Conservation (phyloP, 2,329 filamentous ascomycete species). For the Microdochium nivale region DNA sequence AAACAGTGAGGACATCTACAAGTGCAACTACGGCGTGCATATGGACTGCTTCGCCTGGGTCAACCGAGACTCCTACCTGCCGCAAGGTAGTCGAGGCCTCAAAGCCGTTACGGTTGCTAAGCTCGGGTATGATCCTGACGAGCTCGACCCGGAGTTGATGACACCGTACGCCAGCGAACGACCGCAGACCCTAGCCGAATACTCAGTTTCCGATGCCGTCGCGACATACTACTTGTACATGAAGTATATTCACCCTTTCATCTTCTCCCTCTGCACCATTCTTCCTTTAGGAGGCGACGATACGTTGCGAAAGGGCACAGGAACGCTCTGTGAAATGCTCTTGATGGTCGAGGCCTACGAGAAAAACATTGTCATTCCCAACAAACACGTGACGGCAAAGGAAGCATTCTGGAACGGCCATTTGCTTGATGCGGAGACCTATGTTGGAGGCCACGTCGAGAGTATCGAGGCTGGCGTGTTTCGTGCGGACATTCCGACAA, state of each 20-base stretch:
- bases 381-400: constrained; percentile 86
- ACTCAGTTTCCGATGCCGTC: constrained; percentile 97
- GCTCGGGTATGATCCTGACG: constrained; percentile 95
- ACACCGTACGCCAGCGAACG: constrained; percentile 82
- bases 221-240: constrained; percentile 99
- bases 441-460: constrained; percentile 96
- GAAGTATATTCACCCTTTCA: constrained; percentile 99
- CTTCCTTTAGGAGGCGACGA: constrained; percentile 89
- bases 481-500: constrained; percentile 86
- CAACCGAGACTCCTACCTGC: constrained; percentile 94
- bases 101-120: constrained; percentile 98
- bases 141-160: constrained; percentile 96
- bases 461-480: constrained; percentile 99
- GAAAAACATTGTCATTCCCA: constrained; percentile 84
- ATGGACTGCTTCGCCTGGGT: constrained; percentile 99
- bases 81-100: constrained; percentile 91
- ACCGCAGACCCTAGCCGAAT: constrained; percentile 90
- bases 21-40: constrained; percentile 91
- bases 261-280: constrained; percentile 97
- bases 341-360: constrained; percentile 98
- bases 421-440: constrained; percentile 91
- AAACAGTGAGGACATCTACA: constrained; percentile 92
- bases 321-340: constrained; percentile 98
- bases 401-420: constrained; percentile 97
- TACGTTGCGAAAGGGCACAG: constrained; percentile 87